Conservation (phyloP, 257 asterid species). For the Leptodermis oblonga region DNA sequence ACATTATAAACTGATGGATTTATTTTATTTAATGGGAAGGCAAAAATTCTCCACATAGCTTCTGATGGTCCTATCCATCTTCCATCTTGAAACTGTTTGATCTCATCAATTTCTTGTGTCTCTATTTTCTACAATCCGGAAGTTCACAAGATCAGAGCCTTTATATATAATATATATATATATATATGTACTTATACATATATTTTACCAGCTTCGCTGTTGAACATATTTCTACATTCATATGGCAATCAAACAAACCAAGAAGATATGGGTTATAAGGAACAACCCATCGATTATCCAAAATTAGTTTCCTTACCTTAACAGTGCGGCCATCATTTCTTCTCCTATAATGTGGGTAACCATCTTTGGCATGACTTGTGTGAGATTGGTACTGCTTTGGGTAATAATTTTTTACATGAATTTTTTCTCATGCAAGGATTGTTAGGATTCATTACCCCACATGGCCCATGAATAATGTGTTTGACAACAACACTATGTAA, state of each 20-base stretch:
- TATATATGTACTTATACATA: too few relatives aligned
- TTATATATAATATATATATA: too few relatives aligned
- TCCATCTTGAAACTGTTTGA: neutral
- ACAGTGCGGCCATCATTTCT: neutral
- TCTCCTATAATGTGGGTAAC: neutral
- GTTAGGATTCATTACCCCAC: neutral
- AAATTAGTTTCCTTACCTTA: neutral
- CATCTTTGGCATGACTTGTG: neutral
- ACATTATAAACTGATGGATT: neutral
- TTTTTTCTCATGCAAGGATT: neutral
- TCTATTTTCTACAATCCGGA: neutral
- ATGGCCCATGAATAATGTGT: constrained; percentile 11
- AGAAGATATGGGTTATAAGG: neutral
- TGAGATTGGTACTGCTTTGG: neutral
- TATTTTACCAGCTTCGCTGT: too few relatives aligned
- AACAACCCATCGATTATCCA: constrained; percentile 8
- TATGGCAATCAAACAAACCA: neutral
- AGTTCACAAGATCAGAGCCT: neutral
- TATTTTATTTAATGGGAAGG: neutral
- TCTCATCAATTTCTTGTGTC: neutral
- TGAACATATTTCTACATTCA: neutral
- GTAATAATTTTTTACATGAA: neutral
- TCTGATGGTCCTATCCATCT: constrained; percentile 1
- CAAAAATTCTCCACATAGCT: neutral
- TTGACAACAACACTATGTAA: neutral